Evolutionary conservation across 2,329 filamentous ascomycete genomes (phyloP).

Genomic region (Cytospora paraplurivora): DNA sequence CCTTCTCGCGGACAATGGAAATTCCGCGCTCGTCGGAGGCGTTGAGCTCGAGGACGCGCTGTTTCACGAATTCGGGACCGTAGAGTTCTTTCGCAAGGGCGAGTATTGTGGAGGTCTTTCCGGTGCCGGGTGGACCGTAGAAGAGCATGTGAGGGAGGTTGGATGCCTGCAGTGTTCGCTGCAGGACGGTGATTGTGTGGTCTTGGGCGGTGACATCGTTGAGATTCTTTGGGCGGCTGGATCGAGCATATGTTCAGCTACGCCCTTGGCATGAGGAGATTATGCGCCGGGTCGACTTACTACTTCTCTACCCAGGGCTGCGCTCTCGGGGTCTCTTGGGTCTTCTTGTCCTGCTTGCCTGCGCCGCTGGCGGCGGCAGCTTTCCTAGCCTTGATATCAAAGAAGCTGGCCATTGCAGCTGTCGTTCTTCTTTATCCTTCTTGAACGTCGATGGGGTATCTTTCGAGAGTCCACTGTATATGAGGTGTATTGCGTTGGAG

Average conservation of each 20-base stretch:
- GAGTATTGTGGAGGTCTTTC: slow-evolving; percentile 97
- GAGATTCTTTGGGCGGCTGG: slow-evolving; percentile 87
- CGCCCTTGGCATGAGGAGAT: not conserved
- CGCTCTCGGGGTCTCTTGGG: slow-evolving; percentile 64
- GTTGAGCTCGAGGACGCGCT: slow-evolving; percentile 97
- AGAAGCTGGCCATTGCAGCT: slow-evolving; percentile 81
- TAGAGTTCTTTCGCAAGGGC: slow-evolving; percentile 97
- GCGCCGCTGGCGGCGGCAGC: slow-evolving; percentile 68
- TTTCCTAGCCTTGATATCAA: slow-evolving; percentile 90
- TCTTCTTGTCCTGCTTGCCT: slow-evolving; percentile 64
- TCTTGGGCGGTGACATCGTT: slow-evolving; percentile 97
- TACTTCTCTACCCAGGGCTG: slow-evolving; percentile 99
- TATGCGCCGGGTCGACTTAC: slow-evolving; percentile 50
- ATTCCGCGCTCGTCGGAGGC: slow-evolving; percentile 99
- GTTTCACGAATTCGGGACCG: slow-evolving; percentile 88
- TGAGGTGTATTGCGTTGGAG: not conserved
- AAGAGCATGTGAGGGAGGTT: slow-evolving; percentile 99
- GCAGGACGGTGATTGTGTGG: slow-evolving; percentile 90
- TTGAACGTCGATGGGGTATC: not conserved
- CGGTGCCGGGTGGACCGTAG: slow-evolving; percentile 95
- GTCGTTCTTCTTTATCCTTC: not conserved
- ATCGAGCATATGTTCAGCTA: slow-evolving; percentile 30
- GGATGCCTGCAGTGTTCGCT: slow-evolving; percentile 89
- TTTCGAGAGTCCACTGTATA: not conserved
- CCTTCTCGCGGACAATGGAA: slow-evolving; percentile 93